These are phyloP conservation scores for Amanita pseudoporphyria DNA, from an alignment of 768 basidiomycete genomes.

Conservation along the genomic window DNA sequence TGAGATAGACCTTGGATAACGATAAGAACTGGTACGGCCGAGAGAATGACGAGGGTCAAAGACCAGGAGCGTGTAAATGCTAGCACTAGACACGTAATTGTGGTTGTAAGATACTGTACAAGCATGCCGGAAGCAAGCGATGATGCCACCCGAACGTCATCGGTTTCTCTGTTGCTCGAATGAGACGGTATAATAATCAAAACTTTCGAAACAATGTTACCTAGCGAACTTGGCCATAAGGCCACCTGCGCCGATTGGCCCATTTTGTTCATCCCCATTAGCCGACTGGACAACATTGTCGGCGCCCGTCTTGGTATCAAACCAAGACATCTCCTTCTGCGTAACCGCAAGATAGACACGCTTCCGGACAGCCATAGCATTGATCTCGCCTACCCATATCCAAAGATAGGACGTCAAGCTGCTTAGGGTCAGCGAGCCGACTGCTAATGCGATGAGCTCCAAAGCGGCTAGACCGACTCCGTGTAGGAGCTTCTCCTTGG, in stretches of 20 bases:
- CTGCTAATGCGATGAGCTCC: slow-evolving; percentile 55
- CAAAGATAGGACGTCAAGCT: slow-evolving; percentile 72
- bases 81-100: slow-evolving; percentile 69
- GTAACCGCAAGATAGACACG: slow-evolving; percentile 62
- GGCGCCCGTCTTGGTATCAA: slow-evolving; percentile 67
- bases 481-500: slow-evolving; percentile 43
- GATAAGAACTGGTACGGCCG: slow-evolving; percentile 75
- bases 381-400: slow-evolving; percentile 83
- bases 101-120: slow-evolving; percentile 75
- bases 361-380: slow-evolving; percentile 56
- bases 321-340: slow-evolving; percentile 79
- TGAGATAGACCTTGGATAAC: slow-evolving; percentile 73
- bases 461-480: slow-evolving; percentile 53
- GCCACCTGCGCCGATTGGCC: slow-evolving; percentile 73
- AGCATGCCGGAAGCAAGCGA: slow-evolving; percentile 72
- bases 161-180: slow-evolving; percentile 64
- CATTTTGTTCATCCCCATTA: slow-evolving; percentile 27
- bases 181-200: neutral
- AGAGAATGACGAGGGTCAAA: slow-evolving; percentile 88
- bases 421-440: slow-evolving; percentile 60
- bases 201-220: slow-evolving; percentile 26
- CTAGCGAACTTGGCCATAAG: slow-evolving; percentile 89
- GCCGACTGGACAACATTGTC: slow-evolving; percentile 32
- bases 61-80: slow-evolving; percentile 74
- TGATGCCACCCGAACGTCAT: slow-evolving; percentile 81